Base-by-base conservation (phyloP, 176 grass and related monocot genomes). In the Lolium multiflorum region DNA sequence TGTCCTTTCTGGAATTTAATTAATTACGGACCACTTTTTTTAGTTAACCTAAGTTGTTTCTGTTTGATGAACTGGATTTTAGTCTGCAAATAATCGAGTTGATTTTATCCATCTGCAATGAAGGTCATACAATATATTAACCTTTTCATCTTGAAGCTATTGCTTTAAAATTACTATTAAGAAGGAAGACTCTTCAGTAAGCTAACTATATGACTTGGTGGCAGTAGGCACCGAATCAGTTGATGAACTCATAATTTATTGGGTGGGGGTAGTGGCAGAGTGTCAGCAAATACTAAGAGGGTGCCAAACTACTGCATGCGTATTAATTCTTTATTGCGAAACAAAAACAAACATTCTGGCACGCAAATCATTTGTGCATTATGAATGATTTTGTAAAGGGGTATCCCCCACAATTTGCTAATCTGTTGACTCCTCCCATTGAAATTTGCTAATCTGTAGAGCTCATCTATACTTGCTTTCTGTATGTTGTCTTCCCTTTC, bases 41-140 rank as follows among this genome's bases (percentile, higher is more conserved):
- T 49, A 41, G 43, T 81, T 37, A 58, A 61, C 50, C 18, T 73
- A 48, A 18, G 60, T 38, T 64, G 68, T 83, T 74, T 43, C 68
- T 61, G 7, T 83, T 57, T 44, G 46, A 43, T 9, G 11, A 47
- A 87, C 1, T 62, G 41, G 20, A 66, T 35, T 37, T 66, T 50
- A 50, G 48, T 26, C 63, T 66, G 28, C 7, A 35, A 37, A 17
- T 75, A 38, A 66, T 63, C 6, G 28, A 77, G 15, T 59, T 77
- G 17, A 82, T 69, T 69, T 77, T 50, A 52, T 87, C 20, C 48
- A 52, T 80, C 28, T 73, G 24, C 67, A 74, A 11, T 39, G 41
- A 71, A 69, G 4, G 0, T 62, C 18, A 15, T 50, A 80, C 67
- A 67, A 81, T 74, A n/a, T 49, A 72, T 17, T 62, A 75, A 44